These are phyloP conservation scores for Mycena haematopus DNA, from an alignment of 768 basidiomycete species.

Conservation along the genomic window DNA sequence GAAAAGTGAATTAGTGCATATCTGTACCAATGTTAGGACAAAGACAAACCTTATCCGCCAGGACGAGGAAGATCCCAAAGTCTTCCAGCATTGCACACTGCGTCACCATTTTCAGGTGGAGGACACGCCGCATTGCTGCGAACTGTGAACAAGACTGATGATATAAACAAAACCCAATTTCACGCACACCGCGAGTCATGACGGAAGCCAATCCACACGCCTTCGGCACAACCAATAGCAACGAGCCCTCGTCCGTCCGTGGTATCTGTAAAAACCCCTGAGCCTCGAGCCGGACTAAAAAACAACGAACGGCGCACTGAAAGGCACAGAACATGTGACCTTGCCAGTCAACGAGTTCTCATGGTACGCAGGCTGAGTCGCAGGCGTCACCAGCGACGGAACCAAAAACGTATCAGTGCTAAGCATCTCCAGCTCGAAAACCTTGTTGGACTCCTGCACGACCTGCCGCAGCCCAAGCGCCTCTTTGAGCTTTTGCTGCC, in stretches of 20 bases:
- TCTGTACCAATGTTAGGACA: neutral
- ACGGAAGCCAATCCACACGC: constrained; percentile 96
- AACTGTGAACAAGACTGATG: constrained; percentile 8
- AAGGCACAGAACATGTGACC: constrained; percentile 95
- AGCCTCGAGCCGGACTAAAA: neutral
- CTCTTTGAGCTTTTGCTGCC: constrained; percentile 90
- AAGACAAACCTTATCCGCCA: constrained; percentile 80
- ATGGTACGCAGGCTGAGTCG: constrained; percentile 62
- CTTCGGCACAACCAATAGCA: constrained; percentile 93
- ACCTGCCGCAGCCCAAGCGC: constrained; percentile 84
- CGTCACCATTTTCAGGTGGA: constrained; percentile 92
- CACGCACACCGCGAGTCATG: constrained; percentile 83
- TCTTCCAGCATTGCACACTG: constrained; percentile 96
- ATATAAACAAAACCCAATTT: neutral
- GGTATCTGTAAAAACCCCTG: constrained; percentile 59
- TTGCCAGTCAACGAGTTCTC: constrained; percentile 79
- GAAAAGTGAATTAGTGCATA: neutral
- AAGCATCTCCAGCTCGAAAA: constrained; percentile 90
- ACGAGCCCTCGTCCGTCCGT: constrained; percentile 86
- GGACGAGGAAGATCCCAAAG: constrained; percentile 94
- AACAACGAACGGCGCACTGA: constrained; percentile 62
- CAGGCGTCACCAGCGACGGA: constrained; percentile 62
- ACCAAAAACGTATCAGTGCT: constrained; percentile 89
- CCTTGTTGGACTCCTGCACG: constrained; percentile 93
- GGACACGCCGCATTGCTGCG: constrained; percentile 87